These are phyloP conservation scores for Pythium biforme DNA, from an alignment of 352 stramenopile genomes.

Conservation along the genomic window DNA sequence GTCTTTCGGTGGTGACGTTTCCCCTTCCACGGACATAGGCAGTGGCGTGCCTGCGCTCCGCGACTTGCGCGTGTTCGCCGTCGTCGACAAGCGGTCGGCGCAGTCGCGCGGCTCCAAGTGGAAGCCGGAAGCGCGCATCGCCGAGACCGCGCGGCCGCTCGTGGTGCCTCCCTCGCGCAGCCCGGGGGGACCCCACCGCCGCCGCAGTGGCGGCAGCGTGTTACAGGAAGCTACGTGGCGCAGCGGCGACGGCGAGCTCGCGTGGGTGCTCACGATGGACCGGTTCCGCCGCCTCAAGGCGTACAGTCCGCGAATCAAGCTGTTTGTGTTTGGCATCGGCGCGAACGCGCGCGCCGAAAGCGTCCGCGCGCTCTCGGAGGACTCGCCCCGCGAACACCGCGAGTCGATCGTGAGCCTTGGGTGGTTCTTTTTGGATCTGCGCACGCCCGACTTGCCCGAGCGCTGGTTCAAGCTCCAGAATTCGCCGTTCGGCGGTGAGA, in stretches of 20 bases:
- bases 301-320: conserved; percentile 60
- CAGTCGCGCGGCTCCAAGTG: conserved; percentile 53
- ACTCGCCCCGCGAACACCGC: conserved; percentile 18
- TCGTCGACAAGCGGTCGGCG: conserved; percentile 47
- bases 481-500: conserved; percentile 63
- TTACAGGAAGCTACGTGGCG: conserved; percentile 59
- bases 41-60: conserved; percentile 29
- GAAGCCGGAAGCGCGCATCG: conserved; percentile 39
- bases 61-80: conserved; percentile 58
- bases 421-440: conserved; percentile 82
- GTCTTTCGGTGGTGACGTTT: not conserved
- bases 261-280: conserved; percentile 61
- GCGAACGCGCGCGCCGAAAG: conserved; percentile 24
- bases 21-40: not conserved
- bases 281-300: conserved; percentile 66
- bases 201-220: conserved; percentile 32
- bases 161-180: not conserved
- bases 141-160: not conserved
- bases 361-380: conserved; percentile 18
- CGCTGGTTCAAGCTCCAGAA: conserved; percentile 77
- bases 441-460: conserved; percentile 67
- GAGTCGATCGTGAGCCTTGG: conserved; percentile 58
- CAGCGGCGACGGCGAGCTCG: conserved; percentile 43
- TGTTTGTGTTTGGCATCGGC: conserved; percentile 67
- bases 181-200: conserved; percentile 7